A percentile compares a stretch with the other conserved stretches of the same genome.
phyloP scores from a whole-genome alignment of 208 protist species.

The Tritrichomonas foetus region DNA sequence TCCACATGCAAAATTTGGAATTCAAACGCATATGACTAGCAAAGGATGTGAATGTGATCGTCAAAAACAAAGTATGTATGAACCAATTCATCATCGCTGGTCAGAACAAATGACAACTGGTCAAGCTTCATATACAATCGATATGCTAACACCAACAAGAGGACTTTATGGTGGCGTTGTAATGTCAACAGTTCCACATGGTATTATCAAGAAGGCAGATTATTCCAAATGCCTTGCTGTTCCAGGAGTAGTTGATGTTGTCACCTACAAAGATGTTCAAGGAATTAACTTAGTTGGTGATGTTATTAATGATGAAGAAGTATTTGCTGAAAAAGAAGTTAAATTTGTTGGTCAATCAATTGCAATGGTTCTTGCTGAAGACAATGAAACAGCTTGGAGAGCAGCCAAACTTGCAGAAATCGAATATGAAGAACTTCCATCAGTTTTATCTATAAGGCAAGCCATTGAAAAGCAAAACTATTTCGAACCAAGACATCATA shows the following conservation, averaged over 20 bases:
- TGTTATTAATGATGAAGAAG: slow-evolving; percentile 64
- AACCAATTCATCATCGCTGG: slow-evolving; percentile 51
- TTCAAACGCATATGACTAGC: not conserved
- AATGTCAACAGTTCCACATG: slow-evolving; percentile 47
- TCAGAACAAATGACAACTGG: slow-evolving; percentile 67
- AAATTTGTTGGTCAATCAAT: slow-evolving; percentile 60
- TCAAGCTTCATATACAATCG: slow-evolving; percentile 65
- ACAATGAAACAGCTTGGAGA: slow-evolving; percentile 39
- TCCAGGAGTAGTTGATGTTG: slow-evolving; percentile 48
- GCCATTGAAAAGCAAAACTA: slow-evolving; percentile 51
- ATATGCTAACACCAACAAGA: slow-evolving; percentile 36
- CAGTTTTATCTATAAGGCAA: slow-evolving; percentile 58
- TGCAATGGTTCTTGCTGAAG: slow-evolving; percentile 65
- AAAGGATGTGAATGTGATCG: not conserved
- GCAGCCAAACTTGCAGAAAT: slow-evolving; percentile 57
- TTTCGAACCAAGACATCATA: slow-evolving; percentile 25
- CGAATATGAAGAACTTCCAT: slow-evolving; percentile 58
- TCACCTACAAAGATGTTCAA: slow-evolving; percentile 42
- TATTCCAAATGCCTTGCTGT: slow-evolving; percentile 35
- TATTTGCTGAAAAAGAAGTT: slow-evolving; percentile 58
- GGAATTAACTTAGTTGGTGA: slow-evolving; percentile 52
- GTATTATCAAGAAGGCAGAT: slow-evolving; percentile 44
- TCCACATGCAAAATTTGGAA: not conserved
- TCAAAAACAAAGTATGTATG: not conserved
- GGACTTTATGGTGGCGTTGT: slow-evolving; percentile 46